Evolutionary conservation across 176 grass and related monocot species (phyloP), one percentile per base, ranked within the genome.

Genomic region (Zoysia japonica): DNA sequence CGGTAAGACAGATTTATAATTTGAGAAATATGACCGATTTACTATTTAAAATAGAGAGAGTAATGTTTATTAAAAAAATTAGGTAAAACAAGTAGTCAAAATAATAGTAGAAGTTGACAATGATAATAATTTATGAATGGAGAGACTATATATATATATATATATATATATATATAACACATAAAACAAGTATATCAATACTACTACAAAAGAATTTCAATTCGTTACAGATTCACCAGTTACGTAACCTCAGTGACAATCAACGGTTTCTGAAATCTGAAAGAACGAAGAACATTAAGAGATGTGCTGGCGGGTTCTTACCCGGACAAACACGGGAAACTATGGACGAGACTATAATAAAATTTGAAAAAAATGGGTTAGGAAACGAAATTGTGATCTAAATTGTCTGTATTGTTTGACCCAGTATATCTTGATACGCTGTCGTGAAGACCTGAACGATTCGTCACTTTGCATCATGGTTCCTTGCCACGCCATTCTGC

Each of bases 331-430:
- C 82, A 16, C 74, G 53, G 13, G 68, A 80, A 71, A 38, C 79
- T 88, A 77, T 70, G 49, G 39, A 88, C 61, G 83, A 64, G 70
- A 78, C 48, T 20, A 28, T 28, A 28, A 28, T 28, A 71, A 28
- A 35, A 15, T 75, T n/a, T 64, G 60, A 94, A 87, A 82, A 66
- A 83, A 90, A 88, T 89, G 76, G 71, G 80, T 94, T 84, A 94
- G 84, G 81, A 82, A 85, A 60, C 61, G 55, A 71, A 69, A 84
- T 80, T 54, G 53, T 74, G 61, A 76, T 65, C 81, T 85, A 84
- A 41, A 39, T 74, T 81, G 17, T 69, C 1, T 19, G 65, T 80
- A 49, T 11, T 2, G 47, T 28, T 7, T 19, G 50, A 47, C 28
- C 20, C 15, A 3, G 60, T 41, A 44, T 77, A 35, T 5, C 38